These are phyloP conservation scores for Sporothrix pallida DNA, from an alignment of 2,329 filamentous ascomycete species.

Conservation along the genomic window DNA sequence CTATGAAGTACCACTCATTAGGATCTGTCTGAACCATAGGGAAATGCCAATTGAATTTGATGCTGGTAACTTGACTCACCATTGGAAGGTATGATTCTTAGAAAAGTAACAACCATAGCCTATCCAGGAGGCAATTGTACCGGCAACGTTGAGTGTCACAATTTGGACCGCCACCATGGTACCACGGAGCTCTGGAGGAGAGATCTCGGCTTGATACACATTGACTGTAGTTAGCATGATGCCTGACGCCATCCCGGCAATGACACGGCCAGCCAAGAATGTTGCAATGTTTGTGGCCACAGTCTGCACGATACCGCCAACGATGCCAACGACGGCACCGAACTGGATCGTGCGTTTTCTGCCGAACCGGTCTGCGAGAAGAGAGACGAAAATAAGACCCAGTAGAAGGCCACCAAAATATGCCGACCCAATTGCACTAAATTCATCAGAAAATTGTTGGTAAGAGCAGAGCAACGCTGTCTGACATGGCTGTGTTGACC, in stretches of 20 bases:
- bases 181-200: neutral
- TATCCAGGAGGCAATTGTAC: neutral
- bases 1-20: neutral
- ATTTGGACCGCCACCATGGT: neutral
- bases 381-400: neutral
- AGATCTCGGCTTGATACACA: neutral
- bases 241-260: neutral
- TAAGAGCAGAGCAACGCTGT: too few relatives aligned
- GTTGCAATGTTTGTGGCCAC: neutral
- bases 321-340: neutral
- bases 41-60: too few relatives aligned
- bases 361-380: neutral
- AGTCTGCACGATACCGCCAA: neutral
- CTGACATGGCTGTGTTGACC: neutral
- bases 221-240: constrained; percentile 5
- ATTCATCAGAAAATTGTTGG: neutral
- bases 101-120: neutral
- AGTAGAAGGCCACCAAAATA: neutral
- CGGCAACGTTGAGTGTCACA: neutral
- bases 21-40: too few relatives aligned
- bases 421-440: neutral
- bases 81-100: neutral
- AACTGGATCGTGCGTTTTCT: constrained; percentile 6
- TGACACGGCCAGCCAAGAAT: neutral
- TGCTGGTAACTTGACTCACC: neutral